Percentiles rank a stretch among this genome's conserved stretches.
Evolutionary conservation across 257 asterid genomes (phyloP).

Genomic region (Petunia secreta): DNA sequence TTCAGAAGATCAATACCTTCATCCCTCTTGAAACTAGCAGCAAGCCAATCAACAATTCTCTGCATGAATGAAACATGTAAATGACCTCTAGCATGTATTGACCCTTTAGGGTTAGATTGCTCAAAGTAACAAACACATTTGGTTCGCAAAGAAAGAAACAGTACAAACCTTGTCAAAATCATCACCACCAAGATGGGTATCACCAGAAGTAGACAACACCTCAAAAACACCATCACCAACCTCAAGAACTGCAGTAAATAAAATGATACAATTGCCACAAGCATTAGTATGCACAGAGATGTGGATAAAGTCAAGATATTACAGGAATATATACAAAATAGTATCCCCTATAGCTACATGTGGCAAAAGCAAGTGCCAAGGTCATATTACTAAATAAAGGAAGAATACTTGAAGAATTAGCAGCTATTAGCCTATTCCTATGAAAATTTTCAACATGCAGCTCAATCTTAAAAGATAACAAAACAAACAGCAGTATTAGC

Average conservation of each 20-base stretch:
- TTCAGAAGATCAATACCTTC: constrained; percentile 92
- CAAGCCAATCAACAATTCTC: constrained; percentile 98
- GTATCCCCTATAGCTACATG: neutral
- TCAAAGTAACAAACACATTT: neutral
- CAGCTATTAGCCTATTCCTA: neutral
- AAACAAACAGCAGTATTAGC: neutral
- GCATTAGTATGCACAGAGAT: neutral
- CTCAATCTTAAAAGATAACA: neutral
- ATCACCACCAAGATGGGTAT: constrained; percentile 98
- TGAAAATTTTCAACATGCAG: neutral
- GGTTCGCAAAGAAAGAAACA: neutral
- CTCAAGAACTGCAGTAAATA: constrained; percentile 67
- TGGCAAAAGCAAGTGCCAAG: neutral
- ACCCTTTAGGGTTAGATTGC: neutral
- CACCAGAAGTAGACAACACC: constrained; percentile 95
- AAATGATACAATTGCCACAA: neutral
- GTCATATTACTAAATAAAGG: neutral
- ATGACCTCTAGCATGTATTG: neutral
- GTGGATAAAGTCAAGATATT: neutral
- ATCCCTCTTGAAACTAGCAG: constrained; percentile 71
- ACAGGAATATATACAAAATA: neutral
- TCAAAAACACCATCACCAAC: constrained; percentile 98
- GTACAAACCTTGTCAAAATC: constrained; percentile 83
- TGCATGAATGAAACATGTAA: constrained; percentile 34
- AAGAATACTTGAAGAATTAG: neutral